A percentile compares a stretch with the other conserved stretches of the same genome.
Evolutionary conservation across 2,329 filamentous ascomycete genomes (phyloP).

Genomic region (Phoma herbarum): DNA sequence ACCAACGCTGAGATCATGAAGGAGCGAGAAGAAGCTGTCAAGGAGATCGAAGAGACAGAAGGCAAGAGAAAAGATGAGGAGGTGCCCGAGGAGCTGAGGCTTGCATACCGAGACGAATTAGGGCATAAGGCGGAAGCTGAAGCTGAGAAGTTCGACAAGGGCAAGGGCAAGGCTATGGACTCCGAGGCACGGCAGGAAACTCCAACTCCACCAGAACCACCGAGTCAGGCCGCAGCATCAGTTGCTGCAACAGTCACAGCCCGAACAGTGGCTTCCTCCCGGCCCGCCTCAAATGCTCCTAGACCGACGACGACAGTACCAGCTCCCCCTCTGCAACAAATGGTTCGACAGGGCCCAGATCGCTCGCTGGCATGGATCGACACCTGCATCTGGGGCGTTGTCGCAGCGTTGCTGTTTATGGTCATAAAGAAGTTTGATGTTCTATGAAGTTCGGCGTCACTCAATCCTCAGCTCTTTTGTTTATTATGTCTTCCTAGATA

Average conservation of each 20-base stretch:
- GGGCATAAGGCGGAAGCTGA: slow-evolving; percentile 47
- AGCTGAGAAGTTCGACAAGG: slow-evolving; percentile 32
- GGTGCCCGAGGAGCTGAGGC: slow-evolving; percentile 64
- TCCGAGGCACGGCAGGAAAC: background rate
- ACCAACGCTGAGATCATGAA: slow-evolving; percentile 77
- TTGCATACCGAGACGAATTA: slow-evolving; percentile 80
- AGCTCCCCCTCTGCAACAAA: slow-evolving; percentile 25
- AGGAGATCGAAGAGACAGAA: slow-evolving; percentile 56
- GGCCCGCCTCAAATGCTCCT: slow-evolving; percentile 3
- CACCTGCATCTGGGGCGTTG: slow-evolving; percentile 76
- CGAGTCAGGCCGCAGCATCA: slow-evolving; percentile 17
- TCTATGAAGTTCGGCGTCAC: background rate
- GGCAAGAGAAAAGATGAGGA: slow-evolving; percentile 54
- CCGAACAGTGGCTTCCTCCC: background rate
- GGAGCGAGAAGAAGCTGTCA: slow-evolving; percentile 70
- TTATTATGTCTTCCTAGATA: background rate
- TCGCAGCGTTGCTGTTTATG: slow-evolving; percentile 75
- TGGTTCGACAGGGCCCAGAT: slow-evolving; percentile 52
- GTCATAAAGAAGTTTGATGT: slow-evolving; percentile 61
- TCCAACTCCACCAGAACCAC: background rate
- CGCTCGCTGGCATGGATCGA: slow-evolving; percentile 80
- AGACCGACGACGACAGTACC: slow-evolving; percentile 29
- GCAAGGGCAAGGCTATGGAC: slow-evolving; percentile 31
- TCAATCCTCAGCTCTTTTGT: background rate
- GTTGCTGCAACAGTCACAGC: slow-evolving; percentile 6